These are phyloP conservation scores for Neostapfia colusana DNA, from an alignment of 176 grass and related monocot species.

Conservation along the genomic window DNA sequence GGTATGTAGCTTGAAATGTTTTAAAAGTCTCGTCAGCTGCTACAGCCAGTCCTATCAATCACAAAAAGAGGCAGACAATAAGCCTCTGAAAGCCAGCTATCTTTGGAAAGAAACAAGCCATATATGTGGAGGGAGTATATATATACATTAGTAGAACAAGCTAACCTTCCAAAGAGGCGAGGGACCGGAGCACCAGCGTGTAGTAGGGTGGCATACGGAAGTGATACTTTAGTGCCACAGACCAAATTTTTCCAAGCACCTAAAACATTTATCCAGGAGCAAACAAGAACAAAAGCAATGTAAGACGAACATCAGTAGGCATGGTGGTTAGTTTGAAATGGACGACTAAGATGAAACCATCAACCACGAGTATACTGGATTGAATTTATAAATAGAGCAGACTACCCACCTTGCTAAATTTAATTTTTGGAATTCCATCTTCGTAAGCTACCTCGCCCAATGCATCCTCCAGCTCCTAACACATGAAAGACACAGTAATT, in stretches of 20 bases:
- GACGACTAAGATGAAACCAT: conserved; percentile 19
- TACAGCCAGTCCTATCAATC: conserved; percentile 58
- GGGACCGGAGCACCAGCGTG: conserved; percentile 81
- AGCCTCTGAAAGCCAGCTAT: conserved; percentile 8
- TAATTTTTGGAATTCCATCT: conserved; percentile 89
- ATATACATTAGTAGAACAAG: conserved; percentile 16
- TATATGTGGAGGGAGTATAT: background rate
- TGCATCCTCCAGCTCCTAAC: conserved; percentile 85
- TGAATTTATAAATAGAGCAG: conserved; percentile 32
- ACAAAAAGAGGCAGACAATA: conserved; percentile 1
- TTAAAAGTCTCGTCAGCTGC: conserved; percentile 62
- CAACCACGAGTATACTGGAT: conserved; percentile 7
- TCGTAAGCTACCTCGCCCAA: conserved; percentile 75
- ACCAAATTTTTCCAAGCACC: conserved; percentile 94
- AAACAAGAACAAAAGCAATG: conserved; percentile 31
- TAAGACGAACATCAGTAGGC: conserved; percentile 25
- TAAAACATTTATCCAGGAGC: conserved; percentile 47
- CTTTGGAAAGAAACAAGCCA: conserved; percentile 7
- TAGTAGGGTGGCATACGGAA: conserved; percentile 96
- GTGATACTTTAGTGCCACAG: conserved; percentile 81
- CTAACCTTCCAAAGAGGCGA: conserved; percentile 91
- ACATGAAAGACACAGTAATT: conserved; percentile 28
- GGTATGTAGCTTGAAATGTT: conserved; percentile 81
- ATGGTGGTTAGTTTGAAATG: conserved; percentile 24
- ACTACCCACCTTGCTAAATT: conserved; percentile 78